Evolutionary conservation across 164 flowering plant genomes (phyloP), one percentile per base, ranked within the genome.

Genomic region (Cinnamomum chago): DNA sequence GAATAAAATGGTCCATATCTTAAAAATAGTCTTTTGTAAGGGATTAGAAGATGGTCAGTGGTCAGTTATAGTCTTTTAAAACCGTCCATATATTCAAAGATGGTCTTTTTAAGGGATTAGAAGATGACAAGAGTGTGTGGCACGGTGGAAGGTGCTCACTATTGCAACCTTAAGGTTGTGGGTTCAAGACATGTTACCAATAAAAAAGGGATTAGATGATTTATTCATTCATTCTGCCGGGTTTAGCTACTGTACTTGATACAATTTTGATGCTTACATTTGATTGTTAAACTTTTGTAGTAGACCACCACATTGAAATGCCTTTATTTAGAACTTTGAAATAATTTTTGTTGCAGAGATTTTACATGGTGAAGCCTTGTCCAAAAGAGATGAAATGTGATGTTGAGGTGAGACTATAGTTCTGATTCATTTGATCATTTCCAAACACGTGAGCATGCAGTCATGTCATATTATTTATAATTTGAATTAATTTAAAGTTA

Each of bases 371-470:
- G 78, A 95, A 93, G 88, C 98, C 99, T 75, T 95, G 99, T 75
- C 85, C 97, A 20, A 95, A 95, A 80, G 99, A 95, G 80, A 85
- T 92, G 90, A 95, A 91, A 81, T 93, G 99, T 77, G 99, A 92
- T 79, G 98, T 95, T 73, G 97, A 95, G 99, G 99, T 95, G 71
- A 28, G 86, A 30, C 55, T 73, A 24, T 68, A 33, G 18, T 33
- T 67, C 74, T 50, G 13, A 30, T 5, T 70, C 18, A 22, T 27
- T 65, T 10, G n/a, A 12, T 50, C 51, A 33, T 28, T 51, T 70
- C 4, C 5, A 67, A 35, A 17, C 2, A 60, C 27, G n/a, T 25
- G 18, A 27, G 22, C 47, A 11, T 33, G 51, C 20, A 5, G 5
- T 65, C 10, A 40, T 9, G 10, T 40, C 47, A 40, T 40, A 40